Base-by-base conservation (phyloP, 495 filamentous ascomycete species). In the Aspergillus kassunensis region DNA sequence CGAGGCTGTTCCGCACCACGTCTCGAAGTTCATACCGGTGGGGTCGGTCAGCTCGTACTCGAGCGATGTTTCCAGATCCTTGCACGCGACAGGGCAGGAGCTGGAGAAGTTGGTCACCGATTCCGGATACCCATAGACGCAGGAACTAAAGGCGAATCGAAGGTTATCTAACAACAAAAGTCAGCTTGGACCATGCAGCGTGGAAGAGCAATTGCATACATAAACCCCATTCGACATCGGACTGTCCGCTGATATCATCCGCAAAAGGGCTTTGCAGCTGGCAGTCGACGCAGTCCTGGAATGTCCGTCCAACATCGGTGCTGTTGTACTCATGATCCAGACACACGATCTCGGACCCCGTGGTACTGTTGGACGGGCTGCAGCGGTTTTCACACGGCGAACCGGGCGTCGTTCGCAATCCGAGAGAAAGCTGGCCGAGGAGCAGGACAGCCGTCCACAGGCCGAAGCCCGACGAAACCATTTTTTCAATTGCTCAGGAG, bases 191-290 rank as follows among this genome's bases (percentile, higher is more conserved):
- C 9, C 16, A 7, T 24, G 2, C 44, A 20, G 1, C 5, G 18
- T 20, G 27, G 8, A n/a, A 12, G 21, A n/a, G 29, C 20, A 53
- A 6, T 6, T 23, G 54, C 80, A 62, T 72, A 83, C 80, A 86
- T 16, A 87, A 66, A 18, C 67, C 82, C 80, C 80, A 85, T 58
- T 77, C 68, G 0, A 82, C 62, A 59, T 87, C 83, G 4, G 75
- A 74, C 61, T 82, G 73, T 12, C 72, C 72, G 0, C 70, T 72
- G 0, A 42, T 35, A 0, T 65, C 55, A 62, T 80, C 76, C 13
- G 70, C 54, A 50, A 73, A 79, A 6, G 68, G 67, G 49, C 82
- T 86, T n/a, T 73, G 61, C 55, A 85, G 65, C 44, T 81, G 62
- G 52, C 84, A 87, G n/a, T 68, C 64, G 21, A 85, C 46, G 46